A percentile compares a stretch with the other conserved stretches of the same genome.
Evolutionary conservation across 306 rosid species (phyloP).

Genomic region (Quercus aquifolioides): DNA sequence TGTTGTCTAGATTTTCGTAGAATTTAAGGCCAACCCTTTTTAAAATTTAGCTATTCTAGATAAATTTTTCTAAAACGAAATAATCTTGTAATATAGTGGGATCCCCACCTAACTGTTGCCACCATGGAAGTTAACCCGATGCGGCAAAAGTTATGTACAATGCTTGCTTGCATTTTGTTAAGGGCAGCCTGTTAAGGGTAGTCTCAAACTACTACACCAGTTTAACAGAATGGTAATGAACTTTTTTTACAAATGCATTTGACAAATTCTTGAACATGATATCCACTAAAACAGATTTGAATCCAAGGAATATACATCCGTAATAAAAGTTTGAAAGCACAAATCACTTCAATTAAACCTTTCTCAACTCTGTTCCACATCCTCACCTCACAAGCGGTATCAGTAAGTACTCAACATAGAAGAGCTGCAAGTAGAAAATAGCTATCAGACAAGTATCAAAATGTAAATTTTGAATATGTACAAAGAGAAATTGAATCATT

Average conservation of each 20-base stretch:
- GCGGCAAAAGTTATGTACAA: background rate
- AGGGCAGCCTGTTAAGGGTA: background rate
- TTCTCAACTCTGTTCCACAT: conserved; percentile 3
- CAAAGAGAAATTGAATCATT: background rate
- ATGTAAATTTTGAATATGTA: background rate
- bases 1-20: no score
- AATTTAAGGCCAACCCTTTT: no score
- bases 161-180: background rate
- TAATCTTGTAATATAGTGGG: background rate
- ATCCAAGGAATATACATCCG: background rate
- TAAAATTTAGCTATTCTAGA: no score
- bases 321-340: background rate
- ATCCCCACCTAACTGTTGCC: background rate
- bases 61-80: background rate
- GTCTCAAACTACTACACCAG: background rate
- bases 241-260: background rate
- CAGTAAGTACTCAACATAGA: conserved; percentile 85
- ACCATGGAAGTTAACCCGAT: background rate
- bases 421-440: conserved; percentile 59
- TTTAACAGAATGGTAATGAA: background rate
- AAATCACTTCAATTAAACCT: conserved; percentile 8
- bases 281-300: background rate
- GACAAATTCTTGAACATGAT: background rate
- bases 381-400: conserved; percentile 78
- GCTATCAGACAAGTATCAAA: conserved; percentile 6